Conservation (phyloP, 305 asterid species). For the Coffea humblotiana region DNA sequence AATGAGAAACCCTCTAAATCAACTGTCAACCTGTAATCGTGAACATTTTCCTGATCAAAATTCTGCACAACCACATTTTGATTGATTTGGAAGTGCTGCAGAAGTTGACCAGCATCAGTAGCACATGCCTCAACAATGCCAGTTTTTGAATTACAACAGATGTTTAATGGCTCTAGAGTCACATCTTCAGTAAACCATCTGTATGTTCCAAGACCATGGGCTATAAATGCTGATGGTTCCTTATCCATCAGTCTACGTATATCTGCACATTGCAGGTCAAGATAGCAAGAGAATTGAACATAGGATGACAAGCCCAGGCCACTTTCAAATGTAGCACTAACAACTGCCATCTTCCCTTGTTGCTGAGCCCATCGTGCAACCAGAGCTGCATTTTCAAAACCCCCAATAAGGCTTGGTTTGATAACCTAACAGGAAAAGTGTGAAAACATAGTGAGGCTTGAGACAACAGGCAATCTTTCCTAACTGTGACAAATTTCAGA, state of each 20-base stretch:
- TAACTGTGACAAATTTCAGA: neutral
- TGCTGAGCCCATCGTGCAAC: slow-evolving; percentile 96
- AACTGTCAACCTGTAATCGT: slow-evolving; percentile 52
- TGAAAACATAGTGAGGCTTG: slow-evolving; percentile 10
- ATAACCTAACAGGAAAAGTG: slow-evolving; percentile 58
- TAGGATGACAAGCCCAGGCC: slow-evolving; percentile 79
- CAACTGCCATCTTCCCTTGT: slow-evolving; percentile 70
- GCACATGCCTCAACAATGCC: slow-evolving; percentile 65
- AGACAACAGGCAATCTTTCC: neutral
- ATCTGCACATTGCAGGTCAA: slow-evolving; percentile 70
- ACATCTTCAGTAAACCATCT: slow-evolving; percentile 86
- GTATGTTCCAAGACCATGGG: slow-evolving; percentile 97
- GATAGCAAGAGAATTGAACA: slow-evolving; percentile 66
- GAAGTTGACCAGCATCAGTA: slow-evolving; percentile 58
- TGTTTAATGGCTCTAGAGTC: slow-evolving; percentile 47
- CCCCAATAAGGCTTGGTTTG: slow-evolving; percentile 92
- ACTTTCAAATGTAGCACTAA: slow-evolving; percentile 94
- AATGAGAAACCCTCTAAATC: slow-evolving; percentile 49
- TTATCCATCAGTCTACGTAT: slow-evolving; percentile 45
- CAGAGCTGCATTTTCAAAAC: slow-evolving; percentile 81
- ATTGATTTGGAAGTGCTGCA: slow-evolving; percentile 61
- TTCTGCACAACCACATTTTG: slow-evolving; percentile 46
- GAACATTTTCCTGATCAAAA: slow-evolving; percentile 42
- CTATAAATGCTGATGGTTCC: slow-evolving; percentile 40
- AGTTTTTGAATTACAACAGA: slow-evolving; percentile 39